These are phyloP conservation scores for Dendrobium huoshanense DNA, from an alignment of 106 monocot genomes.

Conservation along the genomic window DNA sequence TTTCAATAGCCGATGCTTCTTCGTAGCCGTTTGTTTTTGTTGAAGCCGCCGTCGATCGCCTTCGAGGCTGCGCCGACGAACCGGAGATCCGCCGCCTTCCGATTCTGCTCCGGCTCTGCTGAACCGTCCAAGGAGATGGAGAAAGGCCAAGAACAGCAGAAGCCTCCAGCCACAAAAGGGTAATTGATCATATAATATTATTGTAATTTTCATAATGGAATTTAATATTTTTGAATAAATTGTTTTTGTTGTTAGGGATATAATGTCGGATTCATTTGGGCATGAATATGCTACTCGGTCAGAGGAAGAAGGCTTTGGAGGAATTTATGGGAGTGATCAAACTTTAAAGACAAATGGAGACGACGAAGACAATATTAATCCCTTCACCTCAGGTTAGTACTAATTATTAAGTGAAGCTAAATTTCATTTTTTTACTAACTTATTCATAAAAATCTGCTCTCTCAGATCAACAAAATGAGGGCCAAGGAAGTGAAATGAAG, in stretches of 20 bases:
- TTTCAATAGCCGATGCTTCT: background rate
- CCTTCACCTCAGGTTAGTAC: background rate
- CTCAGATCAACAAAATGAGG: slow-evolving; percentile 5
- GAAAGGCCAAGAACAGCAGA: background rate
- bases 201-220: no score
- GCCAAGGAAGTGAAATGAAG: slow-evolving; percentile 35
- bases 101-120: background rate
- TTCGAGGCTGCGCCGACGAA: background rate
- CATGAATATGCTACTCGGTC: slow-evolving; percentile 32
- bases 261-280: slow-evolving; percentile 36
- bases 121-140: slow-evolving; percentile 1
- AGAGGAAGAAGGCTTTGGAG: slow-evolving; percentile 50
- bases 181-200: background rate
- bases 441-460: no score
- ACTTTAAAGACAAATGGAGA: background rate
- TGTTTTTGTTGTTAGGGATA: slow-evolving; percentile 11
- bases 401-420: background rate
- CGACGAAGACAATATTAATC: background rate
- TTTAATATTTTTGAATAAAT: background rate
- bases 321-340: slow-evolving; percentile 17
- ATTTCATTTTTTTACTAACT: no score
- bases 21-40: background rate
- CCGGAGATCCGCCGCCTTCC: background rate
- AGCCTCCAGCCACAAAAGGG: background rate
- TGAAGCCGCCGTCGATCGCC: background rate